These are phyloP conservation scores for Phytophthora tubulina DNA, from an alignment of 352 stramenopile species.

Conservation along the genomic window DNA sequence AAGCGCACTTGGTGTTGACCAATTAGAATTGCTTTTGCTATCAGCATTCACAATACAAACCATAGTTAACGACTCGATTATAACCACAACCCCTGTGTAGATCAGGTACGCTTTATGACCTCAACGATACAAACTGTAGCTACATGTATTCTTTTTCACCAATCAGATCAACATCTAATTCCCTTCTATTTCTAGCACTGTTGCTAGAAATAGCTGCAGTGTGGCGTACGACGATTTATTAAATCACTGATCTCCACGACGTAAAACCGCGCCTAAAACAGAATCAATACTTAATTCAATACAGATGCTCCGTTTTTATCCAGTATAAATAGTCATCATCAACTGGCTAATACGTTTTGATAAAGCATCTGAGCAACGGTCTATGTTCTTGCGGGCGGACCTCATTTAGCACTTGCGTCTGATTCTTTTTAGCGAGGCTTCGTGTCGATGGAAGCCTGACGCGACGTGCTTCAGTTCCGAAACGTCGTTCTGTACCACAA, in stretches of 20 bases:
- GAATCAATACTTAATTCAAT: not conserved
- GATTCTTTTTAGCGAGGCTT: conserved; percentile 14
- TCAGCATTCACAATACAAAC: too few species aligned
- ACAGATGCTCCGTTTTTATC: not conserved
- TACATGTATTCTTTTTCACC: not conserved
- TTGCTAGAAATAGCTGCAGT: conserved; percentile 16
- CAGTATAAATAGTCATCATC: too few species aligned
- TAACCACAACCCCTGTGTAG: too few species aligned
- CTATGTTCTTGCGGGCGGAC: not conserved
- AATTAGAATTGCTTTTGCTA: too few species aligned
- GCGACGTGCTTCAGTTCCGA: conserved; percentile 10
- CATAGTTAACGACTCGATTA: too few species aligned
- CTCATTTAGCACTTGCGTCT: conserved; percentile 6
- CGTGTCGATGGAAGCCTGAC: not conserved
- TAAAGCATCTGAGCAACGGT: conserved; percentile 17
- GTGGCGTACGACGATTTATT: not conserved
- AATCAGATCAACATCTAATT: conserved; percentile 2
- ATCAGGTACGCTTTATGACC: too few species aligned
- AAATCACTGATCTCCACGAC: not conserved
- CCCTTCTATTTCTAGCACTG: conserved; percentile 25
- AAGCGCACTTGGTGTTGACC: too few species aligned
- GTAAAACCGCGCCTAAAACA: not conserved
- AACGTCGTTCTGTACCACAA: conserved; percentile 9
- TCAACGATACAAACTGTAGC: not conserved
- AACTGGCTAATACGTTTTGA: not conserved